Base-by-base conservation (phyloP, 2,329 filamentous ascomycete species). In the Aspergillus sclerotialis region DNA sequence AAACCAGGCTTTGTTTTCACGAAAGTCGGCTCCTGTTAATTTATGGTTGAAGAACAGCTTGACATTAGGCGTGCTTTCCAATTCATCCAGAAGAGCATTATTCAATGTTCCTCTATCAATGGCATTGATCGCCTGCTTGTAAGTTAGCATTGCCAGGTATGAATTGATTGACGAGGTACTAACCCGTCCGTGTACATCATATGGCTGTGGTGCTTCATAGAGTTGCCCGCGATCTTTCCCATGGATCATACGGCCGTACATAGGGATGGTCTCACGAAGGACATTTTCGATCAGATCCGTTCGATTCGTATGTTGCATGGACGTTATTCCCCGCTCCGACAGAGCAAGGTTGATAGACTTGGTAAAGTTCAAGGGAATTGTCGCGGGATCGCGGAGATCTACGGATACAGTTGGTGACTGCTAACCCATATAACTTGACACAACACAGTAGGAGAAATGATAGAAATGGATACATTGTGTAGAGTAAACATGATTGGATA, bases 271-370 rank as follows among this genome's bases (percentile, higher is more conserved):
- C 33, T 82, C 77, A 1, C 68, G 68, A 50, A 94, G 72, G 19
- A 96, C 78, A 48, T 79, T 72, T 9, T 89, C 73, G 19, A 94
- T 68, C 23, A 96, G 73, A 3, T 70, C 73, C 3, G 76, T 65
- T 19, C 80, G 74, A 16, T 78, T 76, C 2, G 84, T 78, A 48
- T 84, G 70, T 33, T 76, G 75, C 64, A 98, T 81, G 14, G 90
- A 85, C 59, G 92, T 84, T 58, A 96, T 89, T 19, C 92, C 92
- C 38, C 92, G 80, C 58, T 96, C 89, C 0, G 92, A 96, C 1
- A 98, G 71, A 14, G 92, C 90, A 36, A 98, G 68, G 56, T 98
- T 98, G 69, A 98, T 98, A n/a, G 92, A 96, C 60, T 88, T 94
- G 40, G 89, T 94, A 56, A 95, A 95, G 63, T 95, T 95, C 41